Evolutionary conservation across 805 yeast species (phyloP), one percentile per base, ranked within the genome.

Genomic region (Brettanomyces custersianus): DNA sequence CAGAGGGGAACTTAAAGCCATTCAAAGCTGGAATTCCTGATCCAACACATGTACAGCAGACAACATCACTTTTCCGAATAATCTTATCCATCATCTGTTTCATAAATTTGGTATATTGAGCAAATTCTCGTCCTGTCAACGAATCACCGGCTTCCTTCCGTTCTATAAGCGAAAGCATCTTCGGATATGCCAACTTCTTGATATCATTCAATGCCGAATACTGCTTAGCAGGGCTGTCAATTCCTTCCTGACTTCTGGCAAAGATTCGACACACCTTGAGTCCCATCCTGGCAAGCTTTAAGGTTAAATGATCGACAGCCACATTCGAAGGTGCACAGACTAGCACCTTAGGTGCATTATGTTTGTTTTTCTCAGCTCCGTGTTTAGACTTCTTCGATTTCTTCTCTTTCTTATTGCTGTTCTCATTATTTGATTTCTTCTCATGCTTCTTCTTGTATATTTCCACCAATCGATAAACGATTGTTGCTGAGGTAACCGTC

Each of bases 241-340:
- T 77, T 57, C 83, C 92, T 57, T 86, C 96, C 41, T 94, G 67
- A 29, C 81, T 69, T 48, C 68, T 75, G 2, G 96, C 94, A 5
- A 78, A 68, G 33, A 88, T 48, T 47, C 96, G 69, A 12, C 84
- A 82, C 24, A 86, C 95, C 15, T 74, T 74, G 39, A 88, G 59
- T 0, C 94, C 94, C 20, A 85, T 56, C n/a, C 58, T 54, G 36
- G 75, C 70, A 30, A 88, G 63, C 48, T 87, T 81, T 8, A 68
- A 70, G 2, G 95, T 85, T 38, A 88, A 66, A 61, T 88, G 95
- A 55, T 88, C 96, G 22, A 85, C 95, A 0, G 96, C 96, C 34
- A 88, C 90, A 57, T 88, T 88, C 16, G 95, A 87, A 17, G 96
- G 96, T 3, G 96, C 96, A 65, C 95, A 85, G 3, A 87, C 96